phyloP scores from a whole-genome alignment of 208 protist species.

The Leishmania tarentolae region DNA sequence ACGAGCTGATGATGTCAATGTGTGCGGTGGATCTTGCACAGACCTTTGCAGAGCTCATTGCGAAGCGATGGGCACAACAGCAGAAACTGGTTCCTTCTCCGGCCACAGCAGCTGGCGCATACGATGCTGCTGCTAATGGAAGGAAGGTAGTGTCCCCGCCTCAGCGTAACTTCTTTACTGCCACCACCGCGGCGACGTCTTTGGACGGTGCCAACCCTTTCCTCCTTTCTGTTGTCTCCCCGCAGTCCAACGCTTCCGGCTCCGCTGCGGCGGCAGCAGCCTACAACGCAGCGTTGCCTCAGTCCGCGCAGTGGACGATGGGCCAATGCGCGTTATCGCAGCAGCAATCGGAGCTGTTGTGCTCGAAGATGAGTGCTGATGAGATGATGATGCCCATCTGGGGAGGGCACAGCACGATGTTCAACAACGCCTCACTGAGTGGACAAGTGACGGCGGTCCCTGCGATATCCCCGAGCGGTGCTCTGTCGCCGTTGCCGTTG shows the following conservation, averaged over 20 bases:
- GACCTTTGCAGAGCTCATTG: constrained; percentile 20
- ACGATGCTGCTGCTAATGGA: neutral
- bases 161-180: neutral
- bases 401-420: neutral
- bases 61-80: constrained; percentile 24
- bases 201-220: neutral
- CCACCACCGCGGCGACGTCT: neutral
- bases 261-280: neutral
- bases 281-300: constrained; percentile 1
- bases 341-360: neutral
- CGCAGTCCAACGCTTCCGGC: neutral
- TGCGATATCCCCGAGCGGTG: neutral
- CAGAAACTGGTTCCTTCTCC: constrained; percentile 1
- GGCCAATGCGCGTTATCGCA: neutral
- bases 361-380: neutral
- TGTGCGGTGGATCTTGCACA: constrained; percentile 28
- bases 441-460: neutral
- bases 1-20: constrained; percentile 18
- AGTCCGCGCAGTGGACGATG: neutral
- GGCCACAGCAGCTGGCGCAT: neutral
- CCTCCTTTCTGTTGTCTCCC: neutral
- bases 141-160: neutral
- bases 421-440: neutral
- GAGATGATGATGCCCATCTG: neutral
- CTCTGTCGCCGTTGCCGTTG: neutral